A percentile compares a stretch with the other conserved stretches of the same genome.
Evolutionary conservation across 2,329 filamentous ascomycete genomes (phyloP).

Genomic region (Huntiella decipiens): DNA sequence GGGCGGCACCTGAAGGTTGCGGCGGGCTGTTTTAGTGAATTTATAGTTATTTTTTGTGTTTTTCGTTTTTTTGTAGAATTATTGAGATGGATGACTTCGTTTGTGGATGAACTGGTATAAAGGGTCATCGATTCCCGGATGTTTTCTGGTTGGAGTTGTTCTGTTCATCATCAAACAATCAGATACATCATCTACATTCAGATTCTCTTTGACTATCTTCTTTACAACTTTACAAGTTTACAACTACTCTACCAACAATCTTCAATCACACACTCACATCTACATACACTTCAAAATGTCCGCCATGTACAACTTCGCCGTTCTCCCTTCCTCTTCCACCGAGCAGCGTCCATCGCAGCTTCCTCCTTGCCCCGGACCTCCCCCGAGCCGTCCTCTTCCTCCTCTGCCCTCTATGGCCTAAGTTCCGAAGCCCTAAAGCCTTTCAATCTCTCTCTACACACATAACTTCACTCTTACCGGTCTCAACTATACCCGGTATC

Average conservation of each 20-base stretch:
- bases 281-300: conserved; percentile 4
- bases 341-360: conserved; percentile 44
- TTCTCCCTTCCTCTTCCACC: conserved; percentile 15
- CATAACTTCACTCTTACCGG: background rate
- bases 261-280: background rate
- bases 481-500: background rate
- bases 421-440: background rate
- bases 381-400: conserved; percentile 44
- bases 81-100: background rate
- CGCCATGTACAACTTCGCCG: conserved; percentile 1
- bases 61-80: no score
- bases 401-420: conserved; percentile 44
- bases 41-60: no score
- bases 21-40: no score
- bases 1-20: no score
- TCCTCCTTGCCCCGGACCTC: conserved; percentile 47
- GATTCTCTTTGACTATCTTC: conserved; percentile 3
- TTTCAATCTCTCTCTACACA: background rate
- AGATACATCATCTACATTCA: background rate
- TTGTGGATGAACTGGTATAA: background rate
- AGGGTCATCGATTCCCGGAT: no score
- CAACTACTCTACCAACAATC: conserved; percentile 12
- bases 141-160: no score
- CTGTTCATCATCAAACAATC: background rate
- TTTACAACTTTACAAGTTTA: conserved; percentile 13